Evolutionary conservation across 768 basidiomycete species (phyloP), one percentile per base, ranked within the genome.

Genomic region (Macrolepiota albuminosa): DNA sequence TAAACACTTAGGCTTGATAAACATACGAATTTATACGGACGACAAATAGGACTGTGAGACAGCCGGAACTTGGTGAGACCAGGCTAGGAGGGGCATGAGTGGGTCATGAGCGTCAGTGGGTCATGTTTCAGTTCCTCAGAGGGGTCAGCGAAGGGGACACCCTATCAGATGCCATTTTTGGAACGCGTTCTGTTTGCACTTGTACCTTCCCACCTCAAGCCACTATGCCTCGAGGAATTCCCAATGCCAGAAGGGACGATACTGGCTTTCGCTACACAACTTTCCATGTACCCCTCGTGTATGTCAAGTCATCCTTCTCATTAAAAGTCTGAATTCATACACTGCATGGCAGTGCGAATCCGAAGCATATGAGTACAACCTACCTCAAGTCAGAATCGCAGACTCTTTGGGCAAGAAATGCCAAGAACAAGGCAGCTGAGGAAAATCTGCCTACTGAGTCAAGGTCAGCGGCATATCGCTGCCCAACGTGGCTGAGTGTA

Each of bases 261-360:
- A 86, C 84, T 58, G 89, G 91, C 16, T 78, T 94, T 78, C 83
- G 85, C 49, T 93, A 88, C 72, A 93, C 93, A 4, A 78, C 82
- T 14, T 94, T 94, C 72, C 79, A 85, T 72, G 91, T 93, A 10
- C 93, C 92, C 33, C 72, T 90, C 61, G 81, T 85, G 87, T 91
- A 67, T 62, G 81, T 75, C 11, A 31, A 39, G 47, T 16, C 14
- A 11, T 16, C 11, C 49, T 39, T 31, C 6, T 11, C 26, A 56
- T 47, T 54, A 1, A 14, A 10, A 55, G 31, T 50, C 46, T 43
- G 29, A 21, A 43, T 26, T 47, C 21, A 48, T 31, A 40, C 18
- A 43, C 55, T 58, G 53, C 65, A 18, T 62, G 48, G 39, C 66
- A 92, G 89, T 58, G 81, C 85, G 36, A 93, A 92, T 70, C 89